Evolutionary conservation across 495 filamentous ascomycete genomes (phyloP).

Genomic region (Cercophora samala): DNA sequence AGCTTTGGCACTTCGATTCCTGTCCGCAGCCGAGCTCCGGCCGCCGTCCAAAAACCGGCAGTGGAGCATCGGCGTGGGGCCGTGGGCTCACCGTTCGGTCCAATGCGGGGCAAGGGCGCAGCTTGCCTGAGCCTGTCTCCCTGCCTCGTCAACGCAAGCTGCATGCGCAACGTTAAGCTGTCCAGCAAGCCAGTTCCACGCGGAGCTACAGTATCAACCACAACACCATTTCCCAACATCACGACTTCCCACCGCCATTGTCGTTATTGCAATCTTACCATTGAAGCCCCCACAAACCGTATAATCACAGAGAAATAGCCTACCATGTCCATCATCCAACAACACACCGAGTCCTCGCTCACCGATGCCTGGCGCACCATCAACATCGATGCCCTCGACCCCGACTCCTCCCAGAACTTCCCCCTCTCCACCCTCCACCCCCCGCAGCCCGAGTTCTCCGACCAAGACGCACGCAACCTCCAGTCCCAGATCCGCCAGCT

Average conservation of each 20-base stretch:
- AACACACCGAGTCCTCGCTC: constrained; percentile 49
- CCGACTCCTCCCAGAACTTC: constrained; percentile 86
- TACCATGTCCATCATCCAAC: constrained; percentile 57
- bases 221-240: neutral
- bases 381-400: constrained; percentile 84
- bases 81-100: neutral
- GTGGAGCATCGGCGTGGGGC: neutral
- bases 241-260: neutral
- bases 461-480: constrained; percentile 68
- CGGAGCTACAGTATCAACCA: neutral
- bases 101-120: neutral
- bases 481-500: constrained; percentile 79
- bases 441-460: constrained; percentile 60
- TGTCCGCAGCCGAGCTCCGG: neutral
- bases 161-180: neutral
- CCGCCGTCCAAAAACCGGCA: neutral
- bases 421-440: constrained; percentile 75
- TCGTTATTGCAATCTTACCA: neutral
- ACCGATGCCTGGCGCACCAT: constrained; percentile 80
- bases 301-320: neutral
- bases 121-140: neutral
- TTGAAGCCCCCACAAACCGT: neutral
- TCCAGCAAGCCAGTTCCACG: neutral
- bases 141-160: neutral
- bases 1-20: neutral